Base-by-base conservation (phyloP, 768 basidiomycete species). In the Pleurotus sapidus region DNA sequence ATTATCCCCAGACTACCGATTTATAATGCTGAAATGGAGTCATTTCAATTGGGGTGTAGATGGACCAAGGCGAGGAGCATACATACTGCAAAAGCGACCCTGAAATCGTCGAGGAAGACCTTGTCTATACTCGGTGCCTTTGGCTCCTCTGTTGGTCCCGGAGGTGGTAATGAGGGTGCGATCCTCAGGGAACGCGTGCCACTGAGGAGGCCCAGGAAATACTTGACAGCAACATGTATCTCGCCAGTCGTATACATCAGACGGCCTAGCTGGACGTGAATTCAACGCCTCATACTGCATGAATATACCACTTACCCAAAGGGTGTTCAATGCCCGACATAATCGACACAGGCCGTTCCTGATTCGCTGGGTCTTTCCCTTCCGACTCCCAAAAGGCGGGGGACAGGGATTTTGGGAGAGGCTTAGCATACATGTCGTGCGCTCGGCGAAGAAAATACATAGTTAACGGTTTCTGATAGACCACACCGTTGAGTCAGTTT, bases 191-290 rank as follows among this genome's bases (percentile, higher is more conserved):
- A 55, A 1, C 66, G 63, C 2, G 81, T 74, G 53, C 82, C 80
- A 56, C 78, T 77, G 18, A 98, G 75, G 14, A 96, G 74, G 1
- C 82, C 78, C 17, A 96, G 68, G 68, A 98, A 98, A 57, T 89
- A 80, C 43, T 78, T 74, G 24, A 95, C 86, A 6, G 96, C 94
- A 5, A 80, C 83, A 46, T 79, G 77, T 24, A 89, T 81, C 64
- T 95, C 86, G 9, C 95, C 95, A n/a, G 90, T 88, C 1, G 92
- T 93, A 68, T 97, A 98, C 39, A 94, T 74, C 59, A 98, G 72
- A 40, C 95, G 80, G 34, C 93, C 96, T 93, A 54, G 27, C 56
- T 55, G 48, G 50, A 57, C 55, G 46, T 11, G 49, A 61, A 17
- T 50, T 46, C 47, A 7, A 34, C 6, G 3, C n/a, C 4, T 34